A percentile compares a stretch with the other conserved stretches of the same genome.
Conservation (phyloP, 2,329 filamentous ascomycete genomes). For the Pyrenophora seminiperda region DNA sequence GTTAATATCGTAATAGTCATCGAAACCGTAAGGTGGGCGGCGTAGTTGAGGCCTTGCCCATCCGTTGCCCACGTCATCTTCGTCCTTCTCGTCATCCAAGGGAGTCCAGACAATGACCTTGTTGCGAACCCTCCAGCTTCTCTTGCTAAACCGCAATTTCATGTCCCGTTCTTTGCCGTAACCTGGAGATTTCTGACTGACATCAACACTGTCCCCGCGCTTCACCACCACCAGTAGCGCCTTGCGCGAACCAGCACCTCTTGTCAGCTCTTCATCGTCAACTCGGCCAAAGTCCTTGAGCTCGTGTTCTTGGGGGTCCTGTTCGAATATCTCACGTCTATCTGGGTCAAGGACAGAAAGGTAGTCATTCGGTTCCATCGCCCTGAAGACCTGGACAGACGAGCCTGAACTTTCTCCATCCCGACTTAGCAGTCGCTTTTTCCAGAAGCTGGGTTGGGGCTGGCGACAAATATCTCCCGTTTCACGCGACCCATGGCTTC, state of each 20-base stretch:
- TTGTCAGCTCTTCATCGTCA: constrained; percentile 17
- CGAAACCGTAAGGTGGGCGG: constrained; percentile 12
- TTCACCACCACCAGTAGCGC: constrained; percentile 18
- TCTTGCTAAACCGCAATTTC: constrained; percentile 20
- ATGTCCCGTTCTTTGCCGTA: constrained; percentile 22
- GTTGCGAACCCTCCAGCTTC: constrained; percentile 18
- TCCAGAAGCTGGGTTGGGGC: constrained; percentile 18
- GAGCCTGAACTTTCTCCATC: constrained; percentile 17
- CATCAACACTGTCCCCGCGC: constrained; percentile 12
- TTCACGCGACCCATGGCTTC: constrained; percentile 19
- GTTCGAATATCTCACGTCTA: constrained; percentile 12
- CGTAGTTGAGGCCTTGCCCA: constrained; percentile 20
- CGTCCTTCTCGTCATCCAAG: constrained; percentile 13
- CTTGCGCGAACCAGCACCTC: constrained; percentile 12
- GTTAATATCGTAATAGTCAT: constrained; percentile 22
- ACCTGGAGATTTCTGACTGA: constrained; percentile 13
- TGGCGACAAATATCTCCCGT: constrained; percentile 18
- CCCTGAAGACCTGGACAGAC: constrained; percentile 12
- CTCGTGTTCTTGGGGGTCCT: constrained; percentile 9
- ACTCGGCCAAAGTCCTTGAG: constrained; percentile 13
- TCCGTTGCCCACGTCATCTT: constrained; percentile 20
- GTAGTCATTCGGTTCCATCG: constrained; percentile 13
- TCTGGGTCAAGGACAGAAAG: constrained; percentile 13
- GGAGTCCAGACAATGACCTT: constrained; percentile 22
- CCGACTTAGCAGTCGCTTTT: constrained; percentile 6